Conservation (phyloP, 2,329 filamentous ascomycete genomes). For the Celoporthe dispersa region DNA sequence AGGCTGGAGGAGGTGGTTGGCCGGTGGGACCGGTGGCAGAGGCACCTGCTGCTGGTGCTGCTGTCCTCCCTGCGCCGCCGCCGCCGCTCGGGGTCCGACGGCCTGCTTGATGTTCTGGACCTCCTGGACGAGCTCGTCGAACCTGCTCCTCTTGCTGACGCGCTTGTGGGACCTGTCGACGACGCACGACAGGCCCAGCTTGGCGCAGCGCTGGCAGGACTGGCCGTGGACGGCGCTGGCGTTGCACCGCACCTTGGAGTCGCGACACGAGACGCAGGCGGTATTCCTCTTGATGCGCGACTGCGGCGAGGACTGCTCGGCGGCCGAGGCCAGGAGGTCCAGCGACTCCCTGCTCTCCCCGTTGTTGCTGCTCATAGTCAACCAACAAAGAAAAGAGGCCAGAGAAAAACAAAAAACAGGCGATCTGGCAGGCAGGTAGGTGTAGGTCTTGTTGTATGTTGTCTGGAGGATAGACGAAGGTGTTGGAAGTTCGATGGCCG, state of each 20-base stretch:
- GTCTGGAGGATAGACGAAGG: not conserved
- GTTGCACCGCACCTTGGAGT: slow-evolving; percentile 49
- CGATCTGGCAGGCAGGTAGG: not conserved
- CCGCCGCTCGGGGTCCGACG: slow-evolving; percentile 40
- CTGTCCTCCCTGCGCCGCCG: not conserved
- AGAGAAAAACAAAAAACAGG: not conserved
- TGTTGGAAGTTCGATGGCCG: slow-evolving; percentile 5
- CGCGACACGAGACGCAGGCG: slow-evolving; percentile 29
- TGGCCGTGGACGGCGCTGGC: slow-evolving; percentile 44
- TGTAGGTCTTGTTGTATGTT: not conserved
- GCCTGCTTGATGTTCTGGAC: slow-evolving; percentile 59
- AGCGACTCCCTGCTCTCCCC: slow-evolving; percentile 29
- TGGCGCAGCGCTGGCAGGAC: slow-evolving; percentile 51
- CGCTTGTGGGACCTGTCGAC: slow-evolving; percentile 54
- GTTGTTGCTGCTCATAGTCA: slow-evolving; percentile 16
- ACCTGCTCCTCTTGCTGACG: slow-evolving; percentile 54
- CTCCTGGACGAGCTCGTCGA: slow-evolving; percentile 59
- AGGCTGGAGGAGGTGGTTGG: slow-evolving; percentile 4
- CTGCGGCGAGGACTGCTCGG: slow-evolving; percentile 30
- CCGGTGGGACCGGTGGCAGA: slow-evolving; percentile 31
- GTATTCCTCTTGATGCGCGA: slow-evolving; percentile 30
- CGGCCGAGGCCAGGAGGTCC: slow-evolving; percentile 29
- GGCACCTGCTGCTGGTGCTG: slow-evolving; percentile 21
- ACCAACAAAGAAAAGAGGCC: not conserved
- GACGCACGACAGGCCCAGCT: slow-evolving; percentile 48